Conservation (phyloP, 208 protist species). For the Crithidia thermophila region DNA sequence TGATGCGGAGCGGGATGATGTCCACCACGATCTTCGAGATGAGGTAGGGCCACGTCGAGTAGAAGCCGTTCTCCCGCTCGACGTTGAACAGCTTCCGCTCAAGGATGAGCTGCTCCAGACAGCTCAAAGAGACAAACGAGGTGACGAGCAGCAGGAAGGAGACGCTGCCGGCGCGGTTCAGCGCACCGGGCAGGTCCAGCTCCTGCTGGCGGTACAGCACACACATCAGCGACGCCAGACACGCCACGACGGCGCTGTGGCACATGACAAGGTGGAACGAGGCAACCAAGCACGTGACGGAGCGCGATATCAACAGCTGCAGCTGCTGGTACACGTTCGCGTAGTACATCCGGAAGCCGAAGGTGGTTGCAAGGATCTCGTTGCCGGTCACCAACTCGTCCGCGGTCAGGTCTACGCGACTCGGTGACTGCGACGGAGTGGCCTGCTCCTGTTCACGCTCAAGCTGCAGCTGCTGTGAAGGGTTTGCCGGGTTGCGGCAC, state of each 20-base stretch:
- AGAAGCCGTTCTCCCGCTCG: constrained; percentile 91
- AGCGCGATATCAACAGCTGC: constrained; percentile 69
- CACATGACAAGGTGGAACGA: constrained; percentile 84
- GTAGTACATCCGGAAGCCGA: constrained; percentile 74
- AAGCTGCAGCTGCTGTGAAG: too few species aligned
- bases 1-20: constrained; percentile 84
- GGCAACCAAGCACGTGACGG: constrained; percentile 60
- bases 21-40: constrained; percentile 91
- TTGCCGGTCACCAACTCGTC: constrained; percentile 15
- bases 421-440: constrained; percentile 6
- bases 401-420: background rate
- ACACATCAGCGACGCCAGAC: constrained; percentile 76
- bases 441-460: too few species aligned
- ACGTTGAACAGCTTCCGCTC: constrained; percentile 90
- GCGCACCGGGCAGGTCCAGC: constrained; percentile 80
- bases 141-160: constrained; percentile 89
- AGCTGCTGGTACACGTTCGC: constrained; percentile 89
- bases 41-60: constrained; percentile 86
- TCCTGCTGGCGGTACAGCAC: constrained; percentile 80
- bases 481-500: constrained; percentile 23
- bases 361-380: constrained; percentile 53
- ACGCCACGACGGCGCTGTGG: constrained; percentile 80
- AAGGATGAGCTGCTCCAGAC: constrained; percentile 84
- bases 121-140: constrained; percentile 87
- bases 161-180: constrained; percentile 88